Conservation (phyloP, 257 asterid genomes). For the Lavandula angustifolia region DNA sequence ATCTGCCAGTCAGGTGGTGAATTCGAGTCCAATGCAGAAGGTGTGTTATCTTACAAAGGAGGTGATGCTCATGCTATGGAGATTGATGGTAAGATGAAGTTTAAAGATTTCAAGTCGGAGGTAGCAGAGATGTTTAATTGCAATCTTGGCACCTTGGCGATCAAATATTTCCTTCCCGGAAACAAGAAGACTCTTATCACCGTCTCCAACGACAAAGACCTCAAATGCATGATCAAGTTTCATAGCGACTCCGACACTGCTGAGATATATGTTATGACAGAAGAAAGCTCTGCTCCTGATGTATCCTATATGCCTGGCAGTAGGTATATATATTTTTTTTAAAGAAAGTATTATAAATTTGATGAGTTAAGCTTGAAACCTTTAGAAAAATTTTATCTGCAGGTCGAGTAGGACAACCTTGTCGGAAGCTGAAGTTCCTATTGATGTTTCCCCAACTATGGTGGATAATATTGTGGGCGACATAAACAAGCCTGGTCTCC, state of each 20-base stretch:
- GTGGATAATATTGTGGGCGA: constrained; percentile 63
- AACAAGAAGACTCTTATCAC: constrained; percentile 92
- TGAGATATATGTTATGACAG: constrained; percentile 75
- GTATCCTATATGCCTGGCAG: constrained; percentile 88
- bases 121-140: constrained; percentile 88
- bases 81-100: constrained; percentile 74
- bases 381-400: constrained; percentile 41
- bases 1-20: constrained; percentile 98
- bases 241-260: constrained; percentile 65
- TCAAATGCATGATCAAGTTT: constrained; percentile 82
- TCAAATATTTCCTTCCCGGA: constrained; percentile 89
- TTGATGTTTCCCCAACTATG: constrained; percentile 60
- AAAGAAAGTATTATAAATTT: constrained; percentile 28
- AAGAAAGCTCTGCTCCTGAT: constrained; percentile 72
- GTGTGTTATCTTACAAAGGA: constrained; percentile 71
- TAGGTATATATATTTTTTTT: constrained; percentile 60
- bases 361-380: constrained; percentile 34
- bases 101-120: constrained; percentile 72
- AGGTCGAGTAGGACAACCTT: constrained; percentile 94
- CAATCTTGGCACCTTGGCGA: constrained; percentile 51
- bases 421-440: constrained; percentile 66
- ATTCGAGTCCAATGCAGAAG: constrained; percentile 77
- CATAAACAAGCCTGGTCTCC: constrained; percentile 55
- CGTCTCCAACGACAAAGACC: constrained; percentile 91
- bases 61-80: constrained; percentile 99